Evolutionary conservation across 345 rosid genomes (phyloP).

Genomic region (Alliaria petiolata): DNA sequence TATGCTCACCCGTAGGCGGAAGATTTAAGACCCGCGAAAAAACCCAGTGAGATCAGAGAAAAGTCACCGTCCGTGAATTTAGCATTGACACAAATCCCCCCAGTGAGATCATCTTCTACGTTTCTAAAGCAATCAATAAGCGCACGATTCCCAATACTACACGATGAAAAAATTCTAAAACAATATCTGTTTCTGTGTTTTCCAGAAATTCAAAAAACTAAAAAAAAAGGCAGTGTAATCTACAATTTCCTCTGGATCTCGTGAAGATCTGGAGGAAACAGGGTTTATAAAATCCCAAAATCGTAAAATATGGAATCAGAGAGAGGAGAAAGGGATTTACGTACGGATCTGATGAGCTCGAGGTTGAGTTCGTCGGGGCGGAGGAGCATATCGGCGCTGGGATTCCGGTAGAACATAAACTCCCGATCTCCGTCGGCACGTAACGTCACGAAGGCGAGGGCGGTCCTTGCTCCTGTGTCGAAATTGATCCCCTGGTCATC

Average conservation of each 20-base stretch:
- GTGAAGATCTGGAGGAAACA: background rate
- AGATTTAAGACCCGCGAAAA: slow-evolving; percentile 23
- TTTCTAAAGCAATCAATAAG: background rate
- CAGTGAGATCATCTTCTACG: slow-evolving; percentile 12
- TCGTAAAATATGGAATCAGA: background rate
- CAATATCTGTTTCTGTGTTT: background rate
- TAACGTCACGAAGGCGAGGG: slow-evolving; percentile 60
- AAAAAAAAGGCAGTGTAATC: background rate
- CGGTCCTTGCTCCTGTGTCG: slow-evolving; percentile 62
- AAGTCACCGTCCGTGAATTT: slow-evolving; percentile 18
- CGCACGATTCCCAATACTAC: slow-evolving; percentile 1
- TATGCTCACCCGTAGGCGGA: background rate
- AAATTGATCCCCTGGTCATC: slow-evolving; percentile 50
- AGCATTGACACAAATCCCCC: background rate
- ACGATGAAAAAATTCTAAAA: background rate
- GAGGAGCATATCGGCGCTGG: slow-evolving; percentile 79
- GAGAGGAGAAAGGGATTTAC: background rate
- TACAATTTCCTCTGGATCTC: slow-evolving; percentile 13
- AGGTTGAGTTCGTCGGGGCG: slow-evolving; percentile 50
- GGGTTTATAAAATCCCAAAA: background rate
- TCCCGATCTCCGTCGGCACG: slow-evolving; percentile 60
- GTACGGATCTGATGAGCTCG: slow-evolving; percentile 50
- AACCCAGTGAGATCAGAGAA: background rate
- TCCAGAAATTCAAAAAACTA: background rate
- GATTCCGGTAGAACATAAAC: slow-evolving; percentile 66